A percentile compares a stretch with the other conserved stretches of the same genome.
phyloP scores from a whole-genome alignment of 257 asterid genomes.

The Lycium ferocissimum region DNA sequence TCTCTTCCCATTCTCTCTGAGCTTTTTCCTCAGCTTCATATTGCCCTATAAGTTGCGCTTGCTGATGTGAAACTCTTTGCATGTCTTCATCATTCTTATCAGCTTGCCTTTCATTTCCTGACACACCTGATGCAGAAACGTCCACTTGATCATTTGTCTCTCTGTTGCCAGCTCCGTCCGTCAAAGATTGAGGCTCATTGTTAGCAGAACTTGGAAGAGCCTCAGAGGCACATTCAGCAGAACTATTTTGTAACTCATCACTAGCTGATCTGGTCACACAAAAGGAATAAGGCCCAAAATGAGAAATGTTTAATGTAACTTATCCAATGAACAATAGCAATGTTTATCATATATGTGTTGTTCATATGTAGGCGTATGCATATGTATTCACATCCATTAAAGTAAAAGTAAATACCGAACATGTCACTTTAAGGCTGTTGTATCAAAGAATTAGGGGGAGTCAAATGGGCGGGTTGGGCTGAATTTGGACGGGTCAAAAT shows the following conservation, averaged over 20 bases:
- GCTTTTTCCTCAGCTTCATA: constrained; percentile 81
- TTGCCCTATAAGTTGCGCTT: constrained; percentile 59
- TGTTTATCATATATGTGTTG: not conserved
- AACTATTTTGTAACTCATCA: constrained; percentile 15
- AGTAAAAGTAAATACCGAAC: not conserved
- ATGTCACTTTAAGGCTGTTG: not conserved
- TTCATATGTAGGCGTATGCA: not conserved
- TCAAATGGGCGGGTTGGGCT: no score
- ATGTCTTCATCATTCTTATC: constrained; percentile 51
- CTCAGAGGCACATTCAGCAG: constrained; percentile 35
- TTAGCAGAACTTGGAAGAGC: constrained; percentile 55
- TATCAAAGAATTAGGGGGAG: not conserved
- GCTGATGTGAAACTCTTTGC: constrained; percentile 70
- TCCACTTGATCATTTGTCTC: constrained; percentile 46
- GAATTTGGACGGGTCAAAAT: no score
- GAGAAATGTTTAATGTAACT: not conserved
- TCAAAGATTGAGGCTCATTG: constrained; percentile 39
- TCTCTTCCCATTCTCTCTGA: constrained; percentile 95
- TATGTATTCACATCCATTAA: not conserved
- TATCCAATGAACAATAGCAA: not conserved
- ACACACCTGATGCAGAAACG: constrained; percentile 36
- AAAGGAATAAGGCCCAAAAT: constrained; percentile 29
- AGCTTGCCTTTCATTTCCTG: constrained; percentile 39
- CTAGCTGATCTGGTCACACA: constrained; percentile 53
- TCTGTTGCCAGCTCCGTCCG: constrained; percentile 43